These are phyloP conservation scores for Camellia sinensis DNA, from an alignment of 148 eudicot species.

Conservation along the genomic window DNA sequence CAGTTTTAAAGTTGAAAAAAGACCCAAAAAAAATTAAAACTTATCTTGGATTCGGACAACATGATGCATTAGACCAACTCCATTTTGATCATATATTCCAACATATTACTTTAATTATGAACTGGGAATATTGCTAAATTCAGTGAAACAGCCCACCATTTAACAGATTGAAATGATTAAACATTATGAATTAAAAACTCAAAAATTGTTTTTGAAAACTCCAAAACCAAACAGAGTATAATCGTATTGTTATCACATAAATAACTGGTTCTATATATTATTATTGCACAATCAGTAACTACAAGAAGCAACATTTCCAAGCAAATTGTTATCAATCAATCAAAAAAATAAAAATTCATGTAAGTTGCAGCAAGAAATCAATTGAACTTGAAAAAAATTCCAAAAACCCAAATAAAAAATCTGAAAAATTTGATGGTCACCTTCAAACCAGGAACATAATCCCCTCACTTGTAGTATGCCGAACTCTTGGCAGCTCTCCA, in stretches of 20 bases:
- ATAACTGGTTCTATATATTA: neutral
- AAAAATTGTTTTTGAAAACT: neutral
- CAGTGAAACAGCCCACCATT: neutral
- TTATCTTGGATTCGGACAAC: neutral
- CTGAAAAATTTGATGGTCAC: slow-evolving; percentile 21
- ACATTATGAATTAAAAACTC: no score
- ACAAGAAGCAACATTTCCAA: neutral
- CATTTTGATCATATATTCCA: neutral
- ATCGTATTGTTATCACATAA: no score
- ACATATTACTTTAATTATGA: neutral
- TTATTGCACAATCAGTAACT: neutral
- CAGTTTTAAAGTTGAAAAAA: neutral
- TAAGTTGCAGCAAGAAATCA: neutral
- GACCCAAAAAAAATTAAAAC: neutral
- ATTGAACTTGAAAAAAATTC: neutral
- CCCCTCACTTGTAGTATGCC: slow-evolving; percentile 95
- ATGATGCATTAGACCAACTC: neutral
- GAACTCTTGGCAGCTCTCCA: slow-evolving; percentile 98
- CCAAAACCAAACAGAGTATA: no score
- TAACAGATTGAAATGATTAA: neutral
- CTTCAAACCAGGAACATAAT: slow-evolving; percentile 98
- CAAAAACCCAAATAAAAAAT: neutral
- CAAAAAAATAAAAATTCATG: neutral
- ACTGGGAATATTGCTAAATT: neutral
- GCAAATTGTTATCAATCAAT: neutral